Conservation (phyloP, 495 filamentous ascomycete species). For the Xylaria longipes region DNA sequence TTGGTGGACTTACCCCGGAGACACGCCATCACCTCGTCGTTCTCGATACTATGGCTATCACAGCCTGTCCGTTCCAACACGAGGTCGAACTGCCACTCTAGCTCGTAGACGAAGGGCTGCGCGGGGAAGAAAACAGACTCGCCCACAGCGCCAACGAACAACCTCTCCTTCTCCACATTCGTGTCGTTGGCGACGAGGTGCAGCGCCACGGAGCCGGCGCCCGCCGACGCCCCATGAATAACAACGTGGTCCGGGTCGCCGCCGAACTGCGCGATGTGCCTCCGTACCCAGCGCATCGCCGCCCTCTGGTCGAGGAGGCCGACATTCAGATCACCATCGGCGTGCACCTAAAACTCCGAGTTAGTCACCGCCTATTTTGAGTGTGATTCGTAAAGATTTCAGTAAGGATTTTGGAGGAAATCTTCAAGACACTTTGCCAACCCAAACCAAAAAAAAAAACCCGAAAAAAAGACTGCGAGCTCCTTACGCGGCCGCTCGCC, state of each 20-base stretch:
- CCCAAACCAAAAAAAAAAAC: no score
- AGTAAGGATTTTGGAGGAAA: no score
- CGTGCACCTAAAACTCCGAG: slow-evolving; percentile 39
- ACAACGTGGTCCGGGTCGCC: slow-evolving; percentile 75
- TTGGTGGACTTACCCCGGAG: slow-evolving; percentile 55
- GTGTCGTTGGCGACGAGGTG: slow-evolving; percentile 67
- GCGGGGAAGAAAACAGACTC: slow-evolving; percentile 55
- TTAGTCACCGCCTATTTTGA: no score
- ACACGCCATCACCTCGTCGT: slow-evolving; percentile 50
- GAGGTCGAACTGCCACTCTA: slow-evolving; percentile 53
- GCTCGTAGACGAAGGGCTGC: slow-evolving; percentile 45
- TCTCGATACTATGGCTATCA: neutral
- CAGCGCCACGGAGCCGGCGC: slow-evolving; percentile 69
- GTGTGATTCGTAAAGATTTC: no score
- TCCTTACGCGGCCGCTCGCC: slow-evolving; percentile 58
- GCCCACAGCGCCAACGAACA: slow-evolving; percentile 50
- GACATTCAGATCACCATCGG: slow-evolving; percentile 65
- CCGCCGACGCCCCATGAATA: slow-evolving; percentile 75
- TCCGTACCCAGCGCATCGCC: slow-evolving; percentile 72
- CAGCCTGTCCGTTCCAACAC: slow-evolving; percentile 42
- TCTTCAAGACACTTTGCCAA: no score
- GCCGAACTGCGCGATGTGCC: slow-evolving; percentile 71
- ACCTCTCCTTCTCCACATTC: slow-evolving; percentile 27
- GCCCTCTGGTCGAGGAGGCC: slow-evolving; percentile 75
- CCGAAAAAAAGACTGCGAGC: no score